These are phyloP conservation scores for Rubia yunnanensis DNA, from an alignment of 257 asterid genomes.

Conservation along the genomic window DNA sequence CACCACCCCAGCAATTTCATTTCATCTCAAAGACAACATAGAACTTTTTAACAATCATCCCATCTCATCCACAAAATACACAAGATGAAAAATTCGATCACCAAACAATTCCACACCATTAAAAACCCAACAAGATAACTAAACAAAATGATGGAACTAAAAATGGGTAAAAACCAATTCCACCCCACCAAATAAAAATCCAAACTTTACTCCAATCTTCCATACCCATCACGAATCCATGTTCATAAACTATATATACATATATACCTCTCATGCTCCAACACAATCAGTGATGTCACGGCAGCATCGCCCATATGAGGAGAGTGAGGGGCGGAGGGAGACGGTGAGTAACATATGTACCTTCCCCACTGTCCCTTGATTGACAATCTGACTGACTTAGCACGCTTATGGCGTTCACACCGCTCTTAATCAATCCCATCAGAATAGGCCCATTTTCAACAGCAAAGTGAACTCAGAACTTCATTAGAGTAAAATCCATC, in stretches of 20 bases:
- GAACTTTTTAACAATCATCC: no score
- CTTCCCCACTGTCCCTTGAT: no score
- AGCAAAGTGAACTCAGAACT: no score
- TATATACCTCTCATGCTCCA: slow-evolving; percentile 55
- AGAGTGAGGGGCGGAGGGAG: slow-evolving; percentile 78
- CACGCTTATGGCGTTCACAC: no score
- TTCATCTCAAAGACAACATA: no score
- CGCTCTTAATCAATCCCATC: no score
- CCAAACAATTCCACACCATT: background rate
- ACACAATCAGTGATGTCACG: slow-evolving; percentile 29
- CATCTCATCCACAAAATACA: no score
- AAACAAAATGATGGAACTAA: background rate
- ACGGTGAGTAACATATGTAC: slow-evolving; percentile 80
- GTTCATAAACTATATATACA: no score
- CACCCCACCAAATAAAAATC: background rate
- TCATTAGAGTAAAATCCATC: no score
- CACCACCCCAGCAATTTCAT: background rate
- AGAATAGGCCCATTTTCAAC: no score
- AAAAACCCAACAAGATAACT: background rate
- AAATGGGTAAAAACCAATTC: background rate
- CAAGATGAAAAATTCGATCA: background rate
- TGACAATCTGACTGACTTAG: no score
- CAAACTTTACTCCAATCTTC: background rate
- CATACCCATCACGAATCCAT: background rate
- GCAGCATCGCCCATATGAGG: slow-evolving; percentile 56